These are phyloP conservation scores for Sordariomycetes sp. DNA, from an alignment of 2,329 filamentous ascomycete species.

Conservation along the genomic window DNA sequence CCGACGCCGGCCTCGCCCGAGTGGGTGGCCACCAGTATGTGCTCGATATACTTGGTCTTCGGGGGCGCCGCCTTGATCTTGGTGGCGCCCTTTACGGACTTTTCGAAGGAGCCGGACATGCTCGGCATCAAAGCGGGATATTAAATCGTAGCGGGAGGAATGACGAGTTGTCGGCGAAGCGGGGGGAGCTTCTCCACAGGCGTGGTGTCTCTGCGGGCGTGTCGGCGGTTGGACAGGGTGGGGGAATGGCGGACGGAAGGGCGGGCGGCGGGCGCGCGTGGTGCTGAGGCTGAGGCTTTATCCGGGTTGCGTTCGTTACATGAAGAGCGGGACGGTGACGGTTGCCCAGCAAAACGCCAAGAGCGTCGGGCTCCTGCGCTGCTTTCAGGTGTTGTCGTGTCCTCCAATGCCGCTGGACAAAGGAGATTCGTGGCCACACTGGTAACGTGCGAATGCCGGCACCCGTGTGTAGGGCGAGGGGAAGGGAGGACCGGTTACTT, in stretches of 20 bases:
- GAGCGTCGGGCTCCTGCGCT: neutral
- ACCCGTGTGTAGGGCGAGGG: neutral
- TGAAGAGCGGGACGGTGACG: neutral
- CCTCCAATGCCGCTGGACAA: neutral
- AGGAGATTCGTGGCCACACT: neutral
- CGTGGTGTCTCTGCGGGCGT: neutral
- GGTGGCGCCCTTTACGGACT: slow-evolving; percentile 96
- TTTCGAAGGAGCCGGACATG: slow-evolving; percentile 90
- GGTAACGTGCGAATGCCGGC: neutral
- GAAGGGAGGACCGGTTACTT: neutral
- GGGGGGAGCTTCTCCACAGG: neutral
- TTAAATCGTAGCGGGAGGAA: neutral
- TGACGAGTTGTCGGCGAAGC: neutral
- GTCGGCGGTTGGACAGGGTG: neutral
- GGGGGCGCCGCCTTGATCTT: slow-evolving; percentile 90
- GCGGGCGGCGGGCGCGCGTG: neutral
- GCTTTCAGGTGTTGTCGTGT: neutral
- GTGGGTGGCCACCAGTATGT: slow-evolving; percentile 90
- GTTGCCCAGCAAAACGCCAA: neutral
- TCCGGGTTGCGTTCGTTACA: neutral
- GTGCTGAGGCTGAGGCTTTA: neutral
- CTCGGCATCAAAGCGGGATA: slow-evolving; percentile 2
- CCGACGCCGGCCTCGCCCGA: slow-evolving; percentile 88
- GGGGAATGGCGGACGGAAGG: neutral
- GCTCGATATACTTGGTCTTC: slow-evolving; percentile 98